Evolutionary conservation across 352 stramenopile genomes (phyloP).

Genomic region (Phytopythium litorale): DNA sequence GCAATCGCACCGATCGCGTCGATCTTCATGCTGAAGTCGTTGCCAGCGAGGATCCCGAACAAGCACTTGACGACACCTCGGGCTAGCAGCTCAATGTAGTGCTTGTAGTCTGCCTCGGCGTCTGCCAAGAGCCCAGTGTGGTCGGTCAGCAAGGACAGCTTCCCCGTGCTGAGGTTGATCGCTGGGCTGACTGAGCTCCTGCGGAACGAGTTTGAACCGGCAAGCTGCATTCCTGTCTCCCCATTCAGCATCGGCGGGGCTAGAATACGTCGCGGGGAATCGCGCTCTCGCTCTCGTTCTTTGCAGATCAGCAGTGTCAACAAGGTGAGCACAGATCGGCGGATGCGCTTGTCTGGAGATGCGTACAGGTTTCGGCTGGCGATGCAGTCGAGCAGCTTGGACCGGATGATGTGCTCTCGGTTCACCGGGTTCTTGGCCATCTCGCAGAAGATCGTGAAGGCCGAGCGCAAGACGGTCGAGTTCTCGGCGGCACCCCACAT

Average conservation of each 20-base stretch:
- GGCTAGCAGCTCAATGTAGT: slow-evolving; percentile 69
- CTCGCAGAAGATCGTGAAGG: slow-evolving; percentile 55
- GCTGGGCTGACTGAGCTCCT: neutral
- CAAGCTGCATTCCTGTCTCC: neutral
- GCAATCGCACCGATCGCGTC: slow-evolving; percentile 64
- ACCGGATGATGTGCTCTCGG: slow-evolving; percentile 55
- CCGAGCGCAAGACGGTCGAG: slow-evolving; percentile 25
- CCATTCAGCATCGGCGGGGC: neutral
- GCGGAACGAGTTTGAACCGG: neutral
- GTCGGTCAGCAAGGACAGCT: slow-evolving; percentile 1
- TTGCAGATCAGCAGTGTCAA: slow-evolving; percentile 59
- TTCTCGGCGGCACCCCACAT: slow-evolving; percentile 2
- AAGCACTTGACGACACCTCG: slow-evolving; percentile 70
- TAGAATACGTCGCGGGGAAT: neutral
- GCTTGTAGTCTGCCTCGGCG: slow-evolving; percentile 47
- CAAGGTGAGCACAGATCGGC: slow-evolving; percentile 49
- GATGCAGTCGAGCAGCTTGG: slow-evolving; percentile 60
- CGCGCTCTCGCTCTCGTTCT: slow-evolving; percentile 41
- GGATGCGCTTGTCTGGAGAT: slow-evolving; percentile 56
- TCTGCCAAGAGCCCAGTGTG: neutral
- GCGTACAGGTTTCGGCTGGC: slow-evolving; percentile 46
- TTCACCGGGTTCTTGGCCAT: slow-evolving; percentile 56
- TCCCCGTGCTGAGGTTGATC: slow-evolving; percentile 3
- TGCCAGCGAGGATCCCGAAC: slow-evolving; percentile 62
- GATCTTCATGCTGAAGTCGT: slow-evolving; percentile 69